Percentiles rank a stretch among this genome's conserved stretches.
These are phyloP conservation scores for Voacanga thouarsii DNA, from an alignment of 257 asterid species.

Conservation along the genomic window DNA sequence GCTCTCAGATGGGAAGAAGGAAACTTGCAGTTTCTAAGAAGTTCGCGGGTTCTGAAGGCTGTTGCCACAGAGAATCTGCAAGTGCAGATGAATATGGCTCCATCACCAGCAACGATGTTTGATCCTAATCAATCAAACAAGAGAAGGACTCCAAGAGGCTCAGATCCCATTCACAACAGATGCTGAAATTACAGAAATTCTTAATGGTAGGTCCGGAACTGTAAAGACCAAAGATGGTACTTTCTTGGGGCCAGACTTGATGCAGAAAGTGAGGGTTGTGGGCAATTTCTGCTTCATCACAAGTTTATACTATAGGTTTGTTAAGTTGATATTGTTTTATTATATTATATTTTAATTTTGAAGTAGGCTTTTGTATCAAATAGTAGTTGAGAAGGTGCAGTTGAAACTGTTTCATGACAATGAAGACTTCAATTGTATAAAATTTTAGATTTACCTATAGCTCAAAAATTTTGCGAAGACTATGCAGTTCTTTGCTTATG, in stretches of 20 bases:
- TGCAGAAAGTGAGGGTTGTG: conserved; percentile 13
- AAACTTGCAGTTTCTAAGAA: conserved; percentile 22
- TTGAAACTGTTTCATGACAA: conserved; percentile 6
- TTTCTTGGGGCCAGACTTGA: conserved; percentile 10
- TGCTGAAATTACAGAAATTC: conserved; percentile 28
- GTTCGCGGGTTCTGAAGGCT: conserved; percentile 31
- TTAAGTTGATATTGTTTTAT: conserved; percentile 1
- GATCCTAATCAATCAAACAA: conserved; percentile 68
- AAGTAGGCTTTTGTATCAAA: conserved; percentile 10
- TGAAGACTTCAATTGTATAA: conserved; percentile 13
- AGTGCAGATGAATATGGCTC: conserved; percentile 38
- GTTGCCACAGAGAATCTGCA: conserved; percentile 37
- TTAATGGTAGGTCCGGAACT: neutral
- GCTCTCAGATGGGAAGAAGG: conserved; percentile 40
- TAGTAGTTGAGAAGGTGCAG: conserved; percentile 14
- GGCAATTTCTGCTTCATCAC: conserved; percentile 17
- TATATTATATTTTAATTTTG: neutral
- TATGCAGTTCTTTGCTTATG: neutral
- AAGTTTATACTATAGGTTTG: conserved; percentile 14
- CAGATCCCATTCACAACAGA: conserved; percentile 82
- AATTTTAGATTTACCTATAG: conserved; percentile 6
- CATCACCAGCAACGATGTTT: conserved; percentile 56
- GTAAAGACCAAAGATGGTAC: conserved; percentile 15
- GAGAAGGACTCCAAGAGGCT: conserved; percentile 66
- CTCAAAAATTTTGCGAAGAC: conserved; percentile 6